Percentiles rank a stretch among this genome's conserved stretches.
phyloP scores from a whole-genome alignment of 75 land plant genomes.

The Isoetes taiwanensis region DNA sequence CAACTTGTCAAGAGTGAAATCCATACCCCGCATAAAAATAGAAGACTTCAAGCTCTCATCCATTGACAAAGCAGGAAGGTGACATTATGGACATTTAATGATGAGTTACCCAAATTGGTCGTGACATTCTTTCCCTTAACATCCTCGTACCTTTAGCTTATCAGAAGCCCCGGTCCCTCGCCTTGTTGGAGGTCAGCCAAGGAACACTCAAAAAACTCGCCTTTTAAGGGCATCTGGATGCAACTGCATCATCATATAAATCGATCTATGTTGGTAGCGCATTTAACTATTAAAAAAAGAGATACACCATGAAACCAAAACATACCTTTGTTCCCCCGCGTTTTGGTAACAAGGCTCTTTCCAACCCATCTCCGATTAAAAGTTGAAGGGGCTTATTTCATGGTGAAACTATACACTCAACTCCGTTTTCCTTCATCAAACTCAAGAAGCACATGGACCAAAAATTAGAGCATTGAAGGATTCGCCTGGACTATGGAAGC shows the following conservation, averaged over 20 bases:
- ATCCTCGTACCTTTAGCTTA: background rate
- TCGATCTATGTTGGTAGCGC: background rate
- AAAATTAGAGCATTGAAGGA: too few relatives aligned
- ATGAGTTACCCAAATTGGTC: constrained; percentile 2
- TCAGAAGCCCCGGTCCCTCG: background rate
- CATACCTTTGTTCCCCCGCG: constrained; percentile 3
- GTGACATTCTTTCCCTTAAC: background rate
- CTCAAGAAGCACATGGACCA: too few relatives aligned
- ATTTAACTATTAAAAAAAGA: too few relatives aligned
- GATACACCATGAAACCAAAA: too few relatives aligned
- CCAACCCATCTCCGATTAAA: background rate
- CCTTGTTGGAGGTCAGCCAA: background rate
- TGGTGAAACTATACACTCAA: too few relatives aligned
- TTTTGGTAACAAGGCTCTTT: constrained; percentile 3
- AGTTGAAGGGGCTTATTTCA: background rate
- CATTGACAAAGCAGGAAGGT: background rate
- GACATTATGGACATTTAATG: too few relatives aligned
- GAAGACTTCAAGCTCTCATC: too few relatives aligned
- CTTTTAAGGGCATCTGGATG: background rate
- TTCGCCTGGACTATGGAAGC: too few relatives aligned
- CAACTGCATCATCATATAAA: background rate
- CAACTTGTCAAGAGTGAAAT: constrained; percentile 2
- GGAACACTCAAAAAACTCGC: constrained; percentile 1
- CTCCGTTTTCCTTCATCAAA: too few relatives aligned
- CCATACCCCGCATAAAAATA: constrained; percentile 1